Evolutionary conservation across 164 flowering plant species (phyloP).

Genomic region (Warburgia ugandensis): DNA sequence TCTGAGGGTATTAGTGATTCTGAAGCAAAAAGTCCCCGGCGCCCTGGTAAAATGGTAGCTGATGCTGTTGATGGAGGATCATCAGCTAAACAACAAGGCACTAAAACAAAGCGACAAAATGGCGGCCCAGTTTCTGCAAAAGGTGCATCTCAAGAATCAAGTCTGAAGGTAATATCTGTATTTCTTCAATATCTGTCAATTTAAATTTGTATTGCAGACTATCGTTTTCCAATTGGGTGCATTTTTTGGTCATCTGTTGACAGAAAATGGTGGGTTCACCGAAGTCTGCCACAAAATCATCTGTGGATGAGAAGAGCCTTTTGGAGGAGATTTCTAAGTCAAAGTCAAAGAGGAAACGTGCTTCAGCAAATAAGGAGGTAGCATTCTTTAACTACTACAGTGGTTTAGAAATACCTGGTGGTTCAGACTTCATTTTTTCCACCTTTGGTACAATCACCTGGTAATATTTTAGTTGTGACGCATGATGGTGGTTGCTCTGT

Average conservation of each 20-base stretch:
- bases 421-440: no score
- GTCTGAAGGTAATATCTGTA: conserved; percentile 17
- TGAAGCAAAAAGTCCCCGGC: conserved; percentile 22
- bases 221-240: neutral
- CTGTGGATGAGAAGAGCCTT: conserved; percentile 20
- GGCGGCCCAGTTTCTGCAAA: conserved; percentile 25
- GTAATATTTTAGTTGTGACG: no score
- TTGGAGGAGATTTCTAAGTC: conserved; percentile 36
- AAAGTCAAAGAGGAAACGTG: conserved; percentile 42
- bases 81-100: conserved; percentile 22
- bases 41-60: conserved; percentile 22
- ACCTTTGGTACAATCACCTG: no score
- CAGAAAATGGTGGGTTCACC: conserved; percentile 28
- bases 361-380: conserved; percentile 40
- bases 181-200: neutral
- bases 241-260: neutral
- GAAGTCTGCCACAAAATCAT: conserved; percentile 34
- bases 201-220: neutral
- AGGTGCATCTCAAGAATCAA: conserved; percentile 16
- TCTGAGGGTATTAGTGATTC: conserved; percentile 27
- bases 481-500: no score
- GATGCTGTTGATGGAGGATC: conserved; percentile 15
- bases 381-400: conserved; percentile 3
- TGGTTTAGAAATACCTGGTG: no score
- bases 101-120: conserved; percentile 21